Percentiles rank a stretch among this genome's conserved stretches.
These are phyloP conservation scores for Sporothrix brunneoviolacea DNA, from an alignment of 2,329 filamentous ascomycete genomes.

Conservation along the genomic window DNA sequence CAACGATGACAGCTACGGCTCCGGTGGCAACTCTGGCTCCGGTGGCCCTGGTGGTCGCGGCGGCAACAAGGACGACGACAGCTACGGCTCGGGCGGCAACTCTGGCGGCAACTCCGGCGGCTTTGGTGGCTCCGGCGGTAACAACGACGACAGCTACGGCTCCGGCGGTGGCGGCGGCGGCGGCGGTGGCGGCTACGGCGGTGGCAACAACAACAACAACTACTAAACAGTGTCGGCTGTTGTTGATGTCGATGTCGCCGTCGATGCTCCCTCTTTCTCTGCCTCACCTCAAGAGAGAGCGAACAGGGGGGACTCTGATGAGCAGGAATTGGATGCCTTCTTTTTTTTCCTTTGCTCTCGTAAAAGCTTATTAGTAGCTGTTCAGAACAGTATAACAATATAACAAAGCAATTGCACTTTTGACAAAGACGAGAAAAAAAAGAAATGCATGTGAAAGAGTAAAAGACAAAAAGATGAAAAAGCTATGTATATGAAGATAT, in stretches of 20 bases:
- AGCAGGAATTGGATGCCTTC: too few species aligned
- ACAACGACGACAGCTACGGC: slow-evolving; percentile 7
- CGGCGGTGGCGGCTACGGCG: slow-evolving; percentile 6
- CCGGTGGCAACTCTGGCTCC: neutral
- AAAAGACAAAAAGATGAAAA: too few species aligned
- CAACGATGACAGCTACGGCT: slow-evolving; percentile 18
- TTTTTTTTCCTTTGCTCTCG: too few species aligned
- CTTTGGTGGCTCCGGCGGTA: neutral
- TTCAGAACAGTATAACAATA: too few species aligned
- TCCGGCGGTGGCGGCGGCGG: slow-evolving; percentile 2
- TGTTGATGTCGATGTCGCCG: neutral
- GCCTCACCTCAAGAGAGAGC: too few species aligned
- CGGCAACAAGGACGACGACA: slow-evolving; percentile 3
- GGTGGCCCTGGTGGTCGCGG: neutral
- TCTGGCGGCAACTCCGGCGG: slow-evolving; percentile 4
- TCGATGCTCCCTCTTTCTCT: neutral
- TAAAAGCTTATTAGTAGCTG: too few species aligned
- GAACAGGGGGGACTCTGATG: too few species aligned
- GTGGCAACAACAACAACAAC: slow-evolving; percentile 11
- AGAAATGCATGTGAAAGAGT: too few species aligned
- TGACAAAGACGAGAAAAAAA: too few species aligned
- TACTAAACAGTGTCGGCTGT: slow-evolving; percentile 3
- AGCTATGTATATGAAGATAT: too few species aligned
- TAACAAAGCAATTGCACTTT: neutral
- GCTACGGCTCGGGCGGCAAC: slow-evolving; percentile 15